Conservation (phyloP, 2,329 filamentous ascomycete species). For the Lecanoromycetidae sp. region DNA sequence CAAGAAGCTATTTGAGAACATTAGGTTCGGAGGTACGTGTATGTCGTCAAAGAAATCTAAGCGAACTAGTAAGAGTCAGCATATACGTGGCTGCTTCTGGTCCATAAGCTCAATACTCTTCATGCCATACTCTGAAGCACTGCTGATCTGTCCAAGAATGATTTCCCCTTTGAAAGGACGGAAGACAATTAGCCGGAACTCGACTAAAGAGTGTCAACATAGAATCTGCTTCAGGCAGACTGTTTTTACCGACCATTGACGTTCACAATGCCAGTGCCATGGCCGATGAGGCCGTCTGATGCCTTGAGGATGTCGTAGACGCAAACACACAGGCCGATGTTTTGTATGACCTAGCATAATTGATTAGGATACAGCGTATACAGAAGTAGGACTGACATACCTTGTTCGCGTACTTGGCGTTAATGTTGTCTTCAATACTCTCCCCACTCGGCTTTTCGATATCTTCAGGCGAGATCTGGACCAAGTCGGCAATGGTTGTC, state of each 20-base stretch:
- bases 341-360: slow-evolving; percentile 67
- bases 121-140: slow-evolving; percentile 59
- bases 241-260: slow-evolving; percentile 58
- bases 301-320: slow-evolving; percentile 83
- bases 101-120: too few relatives aligned
- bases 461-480: slow-evolving; percentile 81
- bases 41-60: slow-evolving; percentile 94
- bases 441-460: slow-evolving; percentile 72
- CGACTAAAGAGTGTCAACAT: slow-evolving; percentile 43
- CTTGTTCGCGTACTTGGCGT: slow-evolving; percentile 92
- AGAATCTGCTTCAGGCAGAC: neutral
- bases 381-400: slow-evolving; percentile 29
- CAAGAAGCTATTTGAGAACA: slow-evolving; percentile 68
- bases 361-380: slow-evolving; percentile 1
- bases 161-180: slow-evolving; percentile 93
- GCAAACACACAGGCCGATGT: slow-evolving; percentile 84
- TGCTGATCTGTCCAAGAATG: slow-evolving; percentile 70
- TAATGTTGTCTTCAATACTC: slow-evolving; percentile 92
- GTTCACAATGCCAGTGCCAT: slow-evolving; percentile 83
- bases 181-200: slow-evolving; percentile 88
- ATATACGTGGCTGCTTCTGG: too few relatives aligned
- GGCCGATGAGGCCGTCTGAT: slow-evolving; percentile 86
- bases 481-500: slow-evolving; percentile 89
- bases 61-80: slow-evolving; percentile 43
- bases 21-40: slow-evolving; percentile 59